Base-by-base conservation (phyloP, 495 filamentous ascomycete species). In the Beverwykella pulmonaria region DNA sequence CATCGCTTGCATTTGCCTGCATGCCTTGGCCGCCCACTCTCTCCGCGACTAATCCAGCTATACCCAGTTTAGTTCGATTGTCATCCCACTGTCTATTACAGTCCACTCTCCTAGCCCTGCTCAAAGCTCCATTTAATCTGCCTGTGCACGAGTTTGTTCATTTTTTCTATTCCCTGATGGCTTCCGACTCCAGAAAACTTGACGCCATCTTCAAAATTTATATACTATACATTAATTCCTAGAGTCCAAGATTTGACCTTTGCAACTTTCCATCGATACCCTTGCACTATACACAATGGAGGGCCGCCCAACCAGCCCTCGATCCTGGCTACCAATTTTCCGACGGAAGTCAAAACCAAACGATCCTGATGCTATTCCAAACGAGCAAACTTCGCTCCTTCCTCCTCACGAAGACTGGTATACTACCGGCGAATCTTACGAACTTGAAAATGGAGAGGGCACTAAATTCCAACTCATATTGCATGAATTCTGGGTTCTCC, bases 401-500 rank as follows among this genome's bases (percentile, higher is more conserved):
- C 73, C 70, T 14, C 69, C 72, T 12, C 59, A 73, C 6, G 60
- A 74, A 39, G 67, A 71, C 39, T 68, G 67, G 15, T 57, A 15
- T 25, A 30, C 62, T 53, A 65, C 61, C 27, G 69, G 75, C 5
- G 72, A 75, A 46, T 68, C 64, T n/a, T 72, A 77, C 63, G 69
- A 76, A 22, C 53, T 76, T 49, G 63, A 73, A 59, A 63, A 73
- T 62, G 74, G 66, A 12, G 58, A 73, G 14, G 39, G 59, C n/a
- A 61, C 68, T 5, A 66, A 58, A 27, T 50, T 57, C n/a, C 65
- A 73, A 29, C 69, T 75, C 1, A 70, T 83, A 59, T 73, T 90
- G 10, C 67, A 76, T 1, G 92, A 97, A 74, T 87, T 92, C 68
- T 82, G 83, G 76, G 74, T 88, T 19, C 79, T 96, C 22, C 75